Evolutionary conservation across 1,139 yeast genomes (phyloP), one percentile per base, ranked within the genome.

Genomic region (Pneumocystis jirovecii): DNA sequence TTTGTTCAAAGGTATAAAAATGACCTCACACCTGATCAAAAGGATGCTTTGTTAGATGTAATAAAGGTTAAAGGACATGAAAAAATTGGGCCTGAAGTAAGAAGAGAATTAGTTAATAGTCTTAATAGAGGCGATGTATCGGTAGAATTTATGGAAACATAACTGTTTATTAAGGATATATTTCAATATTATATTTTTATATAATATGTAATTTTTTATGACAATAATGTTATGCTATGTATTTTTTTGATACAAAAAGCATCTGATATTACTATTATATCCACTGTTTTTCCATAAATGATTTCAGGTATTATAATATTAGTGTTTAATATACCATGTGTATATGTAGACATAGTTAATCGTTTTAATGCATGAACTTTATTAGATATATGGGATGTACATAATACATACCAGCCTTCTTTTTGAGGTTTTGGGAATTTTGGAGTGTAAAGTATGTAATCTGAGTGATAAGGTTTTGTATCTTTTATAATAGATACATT

Each of bases 1-100:
- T 95, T 93, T 79, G 96, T 97, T 61, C 97, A 91, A 78, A 82
- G 96, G 70, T 93, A 93, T 76, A 93, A 93, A 76, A 91, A 93
- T 75, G 98, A 93, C 79, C 89, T 93, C 68, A 93, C 98, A 19
- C 96, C 89, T 72, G 98, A 95, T 74, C 99, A 93, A 79, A 83
- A 96, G 74, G 98, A 93, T 72, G 89, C 91, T 76, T 79, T 93
- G 68, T 77, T 93, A 73, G 97, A 93, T 72, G 91, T 96, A 2
- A 84, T 90, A 25, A 86, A 96, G 76, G 91, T 87, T 74, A 87
- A 96, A 76, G 86, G 86, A 65, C 99, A 93, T 74, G 87, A 81
- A 69, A 86, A 85, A 40, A 88, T 93, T 69, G 95, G 97, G 1
- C 96, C 96, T 1, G 98, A 91, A 74, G 89, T 93, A 66, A 83